These are phyloP conservation scores for Globisporangium cederbergense DNA, from an alignment of 352 stramenopile species.

Conservation along the genomic window DNA sequence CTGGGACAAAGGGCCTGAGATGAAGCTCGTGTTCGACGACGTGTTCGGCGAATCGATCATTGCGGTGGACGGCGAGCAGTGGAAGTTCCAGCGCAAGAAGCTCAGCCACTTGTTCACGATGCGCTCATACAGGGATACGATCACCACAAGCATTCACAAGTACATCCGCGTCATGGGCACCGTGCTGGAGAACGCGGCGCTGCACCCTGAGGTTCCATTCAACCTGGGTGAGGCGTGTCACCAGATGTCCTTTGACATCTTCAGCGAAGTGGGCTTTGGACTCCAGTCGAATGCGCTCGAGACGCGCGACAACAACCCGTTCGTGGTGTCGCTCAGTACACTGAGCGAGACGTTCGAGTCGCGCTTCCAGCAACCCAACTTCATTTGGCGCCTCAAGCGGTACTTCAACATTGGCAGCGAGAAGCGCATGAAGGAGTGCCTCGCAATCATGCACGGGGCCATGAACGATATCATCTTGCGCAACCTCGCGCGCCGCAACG, in stretches of 20 bases:
- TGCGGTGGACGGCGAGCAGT: constrained; percentile 26
- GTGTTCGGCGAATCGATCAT: constrained; percentile 26
- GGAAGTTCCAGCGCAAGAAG: constrained; percentile 32
- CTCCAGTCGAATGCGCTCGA: constrained; percentile 42
- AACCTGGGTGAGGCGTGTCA: constrained; percentile 33
- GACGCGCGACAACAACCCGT: constrained; percentile 31
- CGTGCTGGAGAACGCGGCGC: constrained; percentile 14
- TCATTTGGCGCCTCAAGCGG: constrained; percentile 55
- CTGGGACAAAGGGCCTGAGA: constrained; percentile 26
- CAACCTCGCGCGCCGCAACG: constrained; percentile 28
- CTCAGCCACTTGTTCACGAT: constrained; percentile 32
- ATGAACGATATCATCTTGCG: too few species aligned
- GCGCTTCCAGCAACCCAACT: constrained; percentile 46
- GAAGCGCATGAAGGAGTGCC: constrained; percentile 34
- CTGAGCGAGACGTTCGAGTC: constrained; percentile 28
- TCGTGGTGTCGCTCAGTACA: constrained; percentile 42
- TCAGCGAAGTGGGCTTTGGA: constrained; percentile 52
- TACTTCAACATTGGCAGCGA: constrained; percentile 39
- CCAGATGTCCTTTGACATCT: constrained; percentile 52
- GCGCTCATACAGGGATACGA: constrained; percentile 22
- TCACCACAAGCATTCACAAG: constrained; percentile 30
- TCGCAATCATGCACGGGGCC: constrained; percentile 32
- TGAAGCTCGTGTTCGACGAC: constrained; percentile 16
- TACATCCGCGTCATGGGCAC: constrained; percentile 30
- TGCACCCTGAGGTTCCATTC: neutral